Evolutionary conservation across 2,329 filamentous ascomycete species (phyloP).

Genomic region (Monilinia fructigena): DNA sequence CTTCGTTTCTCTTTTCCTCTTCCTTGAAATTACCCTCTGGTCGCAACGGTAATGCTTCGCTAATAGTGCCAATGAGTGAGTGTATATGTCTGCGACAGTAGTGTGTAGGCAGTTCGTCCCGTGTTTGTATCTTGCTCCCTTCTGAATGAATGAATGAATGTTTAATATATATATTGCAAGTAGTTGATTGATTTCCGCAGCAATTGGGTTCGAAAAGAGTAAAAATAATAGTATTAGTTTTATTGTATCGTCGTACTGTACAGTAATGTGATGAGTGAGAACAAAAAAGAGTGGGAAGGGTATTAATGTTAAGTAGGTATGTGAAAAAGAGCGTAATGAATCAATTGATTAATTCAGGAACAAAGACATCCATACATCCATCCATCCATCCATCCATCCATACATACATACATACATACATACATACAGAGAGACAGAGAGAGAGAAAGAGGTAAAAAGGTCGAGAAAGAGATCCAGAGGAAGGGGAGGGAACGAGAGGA

Average conservation of each 20-base stretch:
- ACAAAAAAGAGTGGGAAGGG: neutral
- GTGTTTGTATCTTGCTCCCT: slow-evolving; percentile 5
- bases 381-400: no score
- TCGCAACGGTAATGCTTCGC: slow-evolving; percentile 1
- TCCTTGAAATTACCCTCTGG: neutral
- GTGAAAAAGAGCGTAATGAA: slow-evolving; percentile 14
- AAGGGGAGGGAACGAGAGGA: slow-evolving; percentile 22
- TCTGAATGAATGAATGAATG: slow-evolving; percentile 1
- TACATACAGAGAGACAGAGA: no score
- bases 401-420: no score
- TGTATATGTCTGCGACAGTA: slow-evolving; percentile 13
- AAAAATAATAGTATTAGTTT: slow-evolving; percentile 10
- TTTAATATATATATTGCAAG: slow-evolving; percentile 2
- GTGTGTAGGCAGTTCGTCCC: slow-evolving; percentile 16
- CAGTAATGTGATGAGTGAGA: slow-evolving; percentile 7
- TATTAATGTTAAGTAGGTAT: slow-evolving; percentile 8
- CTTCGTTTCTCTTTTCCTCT: neutral
- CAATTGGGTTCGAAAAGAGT: slow-evolving; percentile 7
- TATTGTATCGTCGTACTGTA: slow-evolving; percentile 2
- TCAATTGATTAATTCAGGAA: slow-evolving; percentile 7
- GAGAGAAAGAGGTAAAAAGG: neutral
- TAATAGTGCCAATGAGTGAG: slow-evolving; percentile 4
- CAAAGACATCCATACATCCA: neutral
- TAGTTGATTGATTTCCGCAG: neutral
- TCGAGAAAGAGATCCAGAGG: slow-evolving; percentile 21